Evolutionary conservation across 352 stramenopile species (phyloP).

Genomic region (Phytopythium aichiense): DNA sequence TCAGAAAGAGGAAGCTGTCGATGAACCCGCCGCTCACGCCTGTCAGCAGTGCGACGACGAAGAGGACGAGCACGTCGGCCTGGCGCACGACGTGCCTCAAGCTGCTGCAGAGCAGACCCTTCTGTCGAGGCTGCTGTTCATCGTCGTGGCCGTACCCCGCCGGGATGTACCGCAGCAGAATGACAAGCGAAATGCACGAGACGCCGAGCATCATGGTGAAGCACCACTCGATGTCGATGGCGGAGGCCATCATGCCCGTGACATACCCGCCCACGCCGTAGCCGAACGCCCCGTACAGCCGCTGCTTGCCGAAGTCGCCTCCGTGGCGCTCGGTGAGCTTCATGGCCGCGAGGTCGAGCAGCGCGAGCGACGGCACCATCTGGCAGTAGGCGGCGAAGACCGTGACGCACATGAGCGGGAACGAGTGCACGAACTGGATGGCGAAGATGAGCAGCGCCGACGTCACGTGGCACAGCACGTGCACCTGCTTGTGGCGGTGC

Average conservation of each 20-base stretch:
- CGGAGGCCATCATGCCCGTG: conserved; percentile 29
- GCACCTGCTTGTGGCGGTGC: conserved; percentile 35
- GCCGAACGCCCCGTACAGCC: conserved; percentile 45
- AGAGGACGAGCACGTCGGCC: conserved; percentile 35
- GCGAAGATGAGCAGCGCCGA: conserved; percentile 37
- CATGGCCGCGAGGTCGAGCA: conserved; percentile 52
- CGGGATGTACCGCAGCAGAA: conserved; percentile 39
- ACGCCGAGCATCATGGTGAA: conserved; percentile 45
- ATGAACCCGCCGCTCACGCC: conserved; percentile 52
- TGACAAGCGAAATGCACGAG: conserved; percentile 26
- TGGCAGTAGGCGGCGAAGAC: conserved; percentile 36
- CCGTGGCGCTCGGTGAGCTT: conserved; percentile 35
- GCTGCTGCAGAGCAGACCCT: conserved; percentile 25
- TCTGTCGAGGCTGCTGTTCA: conserved; percentile 7
- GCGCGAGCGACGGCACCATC: conserved; percentile 26
- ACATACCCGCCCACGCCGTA: conserved; percentile 50
- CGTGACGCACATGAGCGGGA: conserved; percentile 26
- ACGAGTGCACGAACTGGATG: conserved; percentile 34
- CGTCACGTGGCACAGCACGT: conserved; percentile 37
- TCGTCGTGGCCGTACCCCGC: conserved; percentile 12
- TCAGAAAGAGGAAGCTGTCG: conserved; percentile 47
- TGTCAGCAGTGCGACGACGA: conserved; percentile 39
- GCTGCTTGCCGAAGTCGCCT: conserved; percentile 57
- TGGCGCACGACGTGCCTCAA: conserved; percentile 22
- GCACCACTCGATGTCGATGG: conserved; percentile 38